Evolutionary conservation across 2,329 filamentous ascomycete genomes (phyloP), one percentile per base, ranked within the genome.

Genomic region (Neophaeococcomyces aloes): DNA sequence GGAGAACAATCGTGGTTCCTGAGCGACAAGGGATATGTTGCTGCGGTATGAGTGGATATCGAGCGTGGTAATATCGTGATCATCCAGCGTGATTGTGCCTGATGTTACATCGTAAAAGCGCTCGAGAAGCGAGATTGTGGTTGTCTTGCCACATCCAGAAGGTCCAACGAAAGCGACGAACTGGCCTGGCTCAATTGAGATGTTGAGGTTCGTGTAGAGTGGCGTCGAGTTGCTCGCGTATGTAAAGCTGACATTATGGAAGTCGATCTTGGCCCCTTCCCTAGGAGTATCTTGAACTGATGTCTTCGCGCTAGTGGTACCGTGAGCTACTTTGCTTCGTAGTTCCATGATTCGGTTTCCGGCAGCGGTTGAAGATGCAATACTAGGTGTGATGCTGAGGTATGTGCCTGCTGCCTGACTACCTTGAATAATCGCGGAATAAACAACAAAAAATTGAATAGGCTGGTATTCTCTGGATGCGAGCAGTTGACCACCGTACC

Each of bases 141-240:
- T 70, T 3, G 61, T 65, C 48, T 72, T 72, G 11, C 68, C 69
- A 38, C 65, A 70, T 7, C 69, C 68, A 0, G 65, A 70, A 1
- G 67, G 62, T 1, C 69, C 69, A 15, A 71, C 68, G 29, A 71
- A 64, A 5, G 68, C 69, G 4, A 60, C 62, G 43, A 66, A 68
- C 36, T 64, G 61, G 5, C 68, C 67, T 2, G 60, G 58, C 33
- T 60, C 45, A 30, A 67, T 60, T 7, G 49, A 50, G 10, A 66
- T 38, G 32, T 57, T 58, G 14, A 66, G 52, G 0, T 87, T 87
- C 19, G 85, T 81, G 2, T 95, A 77, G 1, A 95, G 17, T 54
- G 52, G 0, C 86, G 14, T 85, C 83, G 29, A 95, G 87, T 4
- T 86, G 87, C 8, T 91, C 89, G 60, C 50, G 44, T 66, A 67